Evolutionary conservation across 768 basidiomycete genomes (phyloP), one percentile per base, ranked within the genome.

Genomic region (Tylopilus rubrobrunneus): DNA sequence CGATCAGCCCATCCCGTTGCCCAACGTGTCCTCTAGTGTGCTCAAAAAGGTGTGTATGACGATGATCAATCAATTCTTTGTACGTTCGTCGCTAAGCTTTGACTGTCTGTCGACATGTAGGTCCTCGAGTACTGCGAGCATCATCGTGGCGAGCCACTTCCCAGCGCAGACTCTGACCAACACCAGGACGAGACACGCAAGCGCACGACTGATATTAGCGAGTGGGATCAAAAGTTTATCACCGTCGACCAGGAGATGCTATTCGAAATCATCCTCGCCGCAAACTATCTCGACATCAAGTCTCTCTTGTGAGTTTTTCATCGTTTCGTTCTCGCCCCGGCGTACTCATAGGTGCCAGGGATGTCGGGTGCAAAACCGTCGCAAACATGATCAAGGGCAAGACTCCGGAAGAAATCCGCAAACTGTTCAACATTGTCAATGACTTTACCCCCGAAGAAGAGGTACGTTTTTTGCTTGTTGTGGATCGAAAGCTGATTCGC

Each of bases 361-460:
- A 97, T 67, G 92, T 97, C 55, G 95, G 95, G 1, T 97, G 95
- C 83, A 96, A 97, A 80, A 97, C 93, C 4, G 95, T 97, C 5
- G 97, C 97, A 14, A 98, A 98, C 81, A 99, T 98, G 97, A 98
- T 99, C 82, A 98, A 99, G 78, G 97, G 97, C 33, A 99, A 99
- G 83, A 96, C 95, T 4, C 97, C 97, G 23, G 97, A 98, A 72
- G 97, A 98, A 76, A 98, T 99, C 62, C 87, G 96, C 54, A 98
- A 98, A 67, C 83, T 98, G 50, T 98, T 94, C 78, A 96, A 97
- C 81, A 94, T 95, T 60, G 89, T 92, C 31, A 94, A 94, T 70
- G 97, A 98, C 74, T 99, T 99, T 68, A 98, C 97, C 5, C 94
- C 96, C 19, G 97, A 99, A 69, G 97, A 98, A 71, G 97, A 99